A percentile compares a stretch with the other conserved stretches of the same genome.
These are phyloP conservation scores for Didymella pomorum DNA, from an alignment of 2,329 filamentous ascomycete species.

Conservation along the genomic window DNA sequence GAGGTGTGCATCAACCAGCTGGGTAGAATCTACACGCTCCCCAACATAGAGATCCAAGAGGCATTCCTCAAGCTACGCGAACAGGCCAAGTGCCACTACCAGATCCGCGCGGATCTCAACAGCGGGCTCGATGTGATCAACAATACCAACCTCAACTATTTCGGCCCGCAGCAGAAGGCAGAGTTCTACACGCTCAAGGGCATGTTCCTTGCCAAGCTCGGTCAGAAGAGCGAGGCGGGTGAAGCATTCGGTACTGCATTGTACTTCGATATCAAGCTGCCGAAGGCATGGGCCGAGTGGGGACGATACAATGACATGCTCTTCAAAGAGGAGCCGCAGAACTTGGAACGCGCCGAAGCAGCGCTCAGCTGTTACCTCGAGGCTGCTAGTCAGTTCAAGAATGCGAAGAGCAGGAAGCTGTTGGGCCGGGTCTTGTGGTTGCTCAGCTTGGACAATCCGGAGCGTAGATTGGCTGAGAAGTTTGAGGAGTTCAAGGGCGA, in stretches of 20 bases:
- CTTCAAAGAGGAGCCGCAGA: constrained; percentile 87
- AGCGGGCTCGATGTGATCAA: constrained; percentile 98
- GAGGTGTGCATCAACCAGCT: constrained; percentile 98
- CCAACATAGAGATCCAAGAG: constrained; percentile 99
- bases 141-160: constrained; percentile 99
- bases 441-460: constrained; percentile 88
- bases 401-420: constrained; percentile 91
- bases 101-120: constrained; percentile 90
- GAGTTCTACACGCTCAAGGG: constrained; percentile 99
- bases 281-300: constrained; percentile 99
- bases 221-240: constrained; percentile 89
- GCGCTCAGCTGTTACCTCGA: constrained; percentile 96
- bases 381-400: constrained; percentile 95
- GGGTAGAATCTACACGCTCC: constrained; percentile 96
- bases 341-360: constrained; percentile 85
- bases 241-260: constrained; percentile 93
- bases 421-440: constrained; percentile 95
- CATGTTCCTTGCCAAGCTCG: constrained; percentile 97
- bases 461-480: constrained; percentile 80
- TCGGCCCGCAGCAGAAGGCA: constrained; percentile 93
- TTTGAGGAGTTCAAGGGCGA: constrained; percentile 98
- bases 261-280: constrained; percentile 93
- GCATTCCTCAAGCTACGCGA: constrained; percentile 98
- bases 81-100: constrained; percentile 98
- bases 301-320: constrained; percentile 96